These are phyloP conservation scores for Ganoderma lingzhi DNA, from an alignment of 1,284 basidiomycete species.

Conservation along the genomic window DNA sequence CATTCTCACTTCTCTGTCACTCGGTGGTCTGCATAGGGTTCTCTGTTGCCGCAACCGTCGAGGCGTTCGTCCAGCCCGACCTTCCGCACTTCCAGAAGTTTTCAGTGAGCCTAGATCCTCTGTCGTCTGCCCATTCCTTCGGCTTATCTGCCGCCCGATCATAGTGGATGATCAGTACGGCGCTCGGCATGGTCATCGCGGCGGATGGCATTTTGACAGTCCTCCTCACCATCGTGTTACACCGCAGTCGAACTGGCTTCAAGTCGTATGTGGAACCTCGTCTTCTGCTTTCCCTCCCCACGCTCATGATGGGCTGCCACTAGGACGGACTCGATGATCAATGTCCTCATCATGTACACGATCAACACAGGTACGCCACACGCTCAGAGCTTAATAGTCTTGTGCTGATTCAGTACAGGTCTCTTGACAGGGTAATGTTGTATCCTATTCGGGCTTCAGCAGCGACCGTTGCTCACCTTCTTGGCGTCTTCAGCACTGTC, in stretches of 20 bases:
- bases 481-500: not conserved
- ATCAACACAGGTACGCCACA: slow-evolving; percentile 1
- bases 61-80: slow-evolving; percentile 2
- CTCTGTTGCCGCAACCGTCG: not conserved
- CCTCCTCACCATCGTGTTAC: slow-evolving; percentile 2
- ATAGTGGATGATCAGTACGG: not conserved
- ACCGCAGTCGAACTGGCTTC: not conserved
- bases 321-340: slow-evolving; percentile 5
- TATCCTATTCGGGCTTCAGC: not conserved
- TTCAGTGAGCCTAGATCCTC: not conserved
- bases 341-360: slow-evolving; percentile 7
- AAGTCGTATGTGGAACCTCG: not conserved
- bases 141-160: not conserved
- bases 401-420: not conserved
- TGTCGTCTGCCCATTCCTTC: not conserved
- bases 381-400: not conserved
- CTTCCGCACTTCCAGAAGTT: slow-evolving; percentile 1
- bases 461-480: not conserved
- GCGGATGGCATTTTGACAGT: slow-evolving; percentile 1
- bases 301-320: not conserved
- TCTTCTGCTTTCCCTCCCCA: not conserved
- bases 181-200: not conserved
- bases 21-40: not conserved
- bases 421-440: slow-evolving; percentile 2
- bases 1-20: not conserved